phyloP scores from a whole-genome alignment of 768 basidiomycete species.

The Mycena chlorophos region DNA sequence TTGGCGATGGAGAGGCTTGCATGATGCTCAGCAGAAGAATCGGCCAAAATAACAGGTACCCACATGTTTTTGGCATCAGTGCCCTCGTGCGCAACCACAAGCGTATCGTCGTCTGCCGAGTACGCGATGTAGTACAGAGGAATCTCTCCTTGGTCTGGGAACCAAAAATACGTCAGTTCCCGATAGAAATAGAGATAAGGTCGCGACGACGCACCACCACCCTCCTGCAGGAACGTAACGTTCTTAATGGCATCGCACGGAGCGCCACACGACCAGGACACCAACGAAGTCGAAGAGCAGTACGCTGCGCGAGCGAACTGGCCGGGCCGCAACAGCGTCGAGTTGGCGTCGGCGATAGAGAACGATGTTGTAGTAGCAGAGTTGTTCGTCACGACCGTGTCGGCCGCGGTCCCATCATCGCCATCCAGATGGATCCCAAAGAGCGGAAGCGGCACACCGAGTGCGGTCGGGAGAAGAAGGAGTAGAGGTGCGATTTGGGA shows the following conservation, averaged over 20 bases:
- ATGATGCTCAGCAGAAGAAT: not conserved
- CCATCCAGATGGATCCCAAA: not conserved
- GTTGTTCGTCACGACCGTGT: too few species aligned
- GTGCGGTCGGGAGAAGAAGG: not conserved
- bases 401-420: not conserved
- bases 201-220: slow-evolving; percentile 33
- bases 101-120: slow-evolving; percentile 31
- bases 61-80: slow-evolving; percentile 35
- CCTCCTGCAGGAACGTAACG: slow-evolving; percentile 24
- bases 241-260: slow-evolving; percentile 10
- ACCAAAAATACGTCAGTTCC: not conserved
- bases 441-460: not conserved
- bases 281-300: slow-evolving; percentile 34
- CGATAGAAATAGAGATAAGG: not conserved
- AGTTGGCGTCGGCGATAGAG: slow-evolving; percentile 3
- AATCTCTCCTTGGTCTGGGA: slow-evolving; percentile 29
- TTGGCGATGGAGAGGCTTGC: slow-evolving; percentile 37
- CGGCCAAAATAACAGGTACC: slow-evolving; percentile 5
- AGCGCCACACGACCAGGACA: slow-evolving; percentile 24
- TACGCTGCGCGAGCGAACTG: slow-evolving; percentile 39
- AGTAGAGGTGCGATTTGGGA: too few species aligned
- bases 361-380: too few species aligned
- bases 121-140: slow-evolving; percentile 40
- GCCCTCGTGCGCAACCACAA: slow-evolving; percentile 47
- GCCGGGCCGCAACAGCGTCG: slow-evolving; percentile 30